A percentile compares a stretch with the other conserved stretches of the same genome.
Evolutionary conservation across 345 rosid species (phyloP).

Genomic region (Mallotus nudiflorus): DNA sequence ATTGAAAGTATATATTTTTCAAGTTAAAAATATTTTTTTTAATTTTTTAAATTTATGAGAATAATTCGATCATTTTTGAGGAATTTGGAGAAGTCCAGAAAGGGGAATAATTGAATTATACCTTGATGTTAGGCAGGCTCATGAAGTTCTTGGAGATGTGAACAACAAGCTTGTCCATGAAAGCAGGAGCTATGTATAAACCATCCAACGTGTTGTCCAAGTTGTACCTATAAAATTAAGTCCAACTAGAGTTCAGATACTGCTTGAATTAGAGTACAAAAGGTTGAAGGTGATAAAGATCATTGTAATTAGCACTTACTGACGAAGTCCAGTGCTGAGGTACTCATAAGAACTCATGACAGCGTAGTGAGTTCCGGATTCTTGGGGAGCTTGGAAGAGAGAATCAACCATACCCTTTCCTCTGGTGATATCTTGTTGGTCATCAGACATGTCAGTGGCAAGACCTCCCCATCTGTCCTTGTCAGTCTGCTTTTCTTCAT

Average conservation of each 20-base stretch:
- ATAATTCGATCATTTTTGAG: no score
- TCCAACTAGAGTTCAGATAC: background rate
- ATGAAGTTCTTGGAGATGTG: constrained; percentile 97
- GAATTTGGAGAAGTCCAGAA: no score
- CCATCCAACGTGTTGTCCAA: constrained; percentile 87
- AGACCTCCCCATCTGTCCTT: constrained; percentile 84
- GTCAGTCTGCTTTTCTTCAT: constrained; percentile 61
- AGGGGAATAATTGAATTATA: constrained; percentile 13
- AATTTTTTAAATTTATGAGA: no score
- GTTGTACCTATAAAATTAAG: constrained; percentile 43
- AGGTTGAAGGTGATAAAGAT: no score
- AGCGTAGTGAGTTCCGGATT: constrained; percentile 76
- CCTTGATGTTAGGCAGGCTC: constrained; percentile 91
- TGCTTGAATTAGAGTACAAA: background rate
- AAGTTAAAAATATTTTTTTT: no score
- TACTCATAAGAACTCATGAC: constrained; percentile 83
- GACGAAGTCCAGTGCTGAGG: constrained; percentile 71
- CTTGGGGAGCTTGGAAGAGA: constrained; percentile 89
- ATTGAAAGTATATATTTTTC: no score
- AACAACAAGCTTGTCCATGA: constrained; percentile 98
- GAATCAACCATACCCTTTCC: constrained; percentile 93
- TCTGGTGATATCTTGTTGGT: constrained; percentile 93
- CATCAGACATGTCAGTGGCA: constrained; percentile 67
- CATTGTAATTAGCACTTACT: constrained; percentile 43
- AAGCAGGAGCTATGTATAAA: constrained; percentile 89